phyloP scores from a whole-genome alignment of 2,329 filamentous ascomycete species.

The Chrysoporthe deuterocubensis region DNA sequence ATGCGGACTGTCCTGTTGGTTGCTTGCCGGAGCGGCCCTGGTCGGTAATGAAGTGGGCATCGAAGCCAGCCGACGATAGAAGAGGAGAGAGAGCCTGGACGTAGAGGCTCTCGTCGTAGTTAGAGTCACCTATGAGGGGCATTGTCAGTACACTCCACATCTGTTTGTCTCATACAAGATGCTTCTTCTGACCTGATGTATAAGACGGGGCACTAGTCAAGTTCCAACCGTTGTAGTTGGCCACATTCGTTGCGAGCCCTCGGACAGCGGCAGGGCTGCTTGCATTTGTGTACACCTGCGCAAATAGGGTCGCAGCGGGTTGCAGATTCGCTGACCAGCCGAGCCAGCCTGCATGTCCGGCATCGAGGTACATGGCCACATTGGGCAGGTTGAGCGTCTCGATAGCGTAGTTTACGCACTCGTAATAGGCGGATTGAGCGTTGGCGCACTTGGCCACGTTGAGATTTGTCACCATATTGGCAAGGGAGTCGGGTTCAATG shows the following conservation, averaged over 20 bases:
- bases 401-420: slow-evolving; percentile 55
- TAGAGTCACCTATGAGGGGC: slow-evolving; percentile 44
- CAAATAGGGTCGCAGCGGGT: slow-evolving; percentile 52
- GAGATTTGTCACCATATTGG: slow-evolving; percentile 62
- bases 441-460: slow-evolving; percentile 53
- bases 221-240: slow-evolving; percentile 60
- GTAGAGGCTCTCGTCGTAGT: slow-evolving; percentile 62
- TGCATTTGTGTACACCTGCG: slow-evolving; percentile 53
- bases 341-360: slow-evolving; percentile 62
- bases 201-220: slow-evolving; percentile 43
- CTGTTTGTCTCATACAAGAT: slow-evolving; percentile 13
- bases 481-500: slow-evolving; percentile 62
- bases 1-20: slow-evolving; percentile 62
- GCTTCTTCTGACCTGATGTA: slow-evolving; percentile 1
- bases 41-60: slow-evolving; percentile 54
- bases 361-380: slow-evolving; percentile 62
- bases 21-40: slow-evolving; percentile 60
- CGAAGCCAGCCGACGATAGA: slow-evolving; percentile 53
- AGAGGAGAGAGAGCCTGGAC: slow-evolving; percentile 66
- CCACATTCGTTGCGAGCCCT: slow-evolving; percentile 61
- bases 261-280: slow-evolving; percentile 54
- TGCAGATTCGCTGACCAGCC: slow-evolving; percentile 59
- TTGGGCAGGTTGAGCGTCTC: slow-evolving; percentile 57
- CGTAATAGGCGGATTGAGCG: slow-evolving; percentile 53
- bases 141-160: not conserved